These are phyloP conservation scores for Rhododendron griersonianum DNA, from an alignment of 148 eudicot species.

Conservation along the genomic window DNA sequence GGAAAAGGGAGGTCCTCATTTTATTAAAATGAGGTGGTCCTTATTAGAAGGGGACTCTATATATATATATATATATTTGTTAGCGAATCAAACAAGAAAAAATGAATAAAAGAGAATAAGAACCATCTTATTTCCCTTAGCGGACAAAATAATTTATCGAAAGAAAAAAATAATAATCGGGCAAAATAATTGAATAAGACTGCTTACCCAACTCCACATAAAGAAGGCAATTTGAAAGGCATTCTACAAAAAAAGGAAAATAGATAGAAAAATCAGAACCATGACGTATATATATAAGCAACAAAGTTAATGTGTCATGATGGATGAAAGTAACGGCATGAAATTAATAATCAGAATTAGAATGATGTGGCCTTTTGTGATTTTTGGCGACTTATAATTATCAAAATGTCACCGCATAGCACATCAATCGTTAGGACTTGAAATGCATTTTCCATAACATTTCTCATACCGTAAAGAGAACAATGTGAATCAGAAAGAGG, in stretches of 20 bases:
- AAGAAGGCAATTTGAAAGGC: slow-evolving; percentile 36
- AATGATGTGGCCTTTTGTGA: not conserved
- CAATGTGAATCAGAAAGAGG: slow-evolving; percentile 38
- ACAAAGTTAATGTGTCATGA: not conserved
- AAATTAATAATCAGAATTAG: not conserved
- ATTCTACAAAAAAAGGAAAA: slow-evolving; percentile 16
- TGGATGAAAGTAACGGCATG: not conserved
- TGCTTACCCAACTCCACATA: slow-evolving; percentile 23
- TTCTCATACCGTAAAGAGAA: slow-evolving; percentile 39
- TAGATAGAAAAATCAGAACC: not conserved
- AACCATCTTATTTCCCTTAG: no score
- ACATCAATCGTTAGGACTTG: not conserved
- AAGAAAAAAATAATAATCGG: no score
- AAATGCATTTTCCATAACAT: not conserved
- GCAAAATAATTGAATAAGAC: not conserved
- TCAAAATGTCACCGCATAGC: not conserved
- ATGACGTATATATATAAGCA: not conserved
- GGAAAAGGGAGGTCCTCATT: no score
- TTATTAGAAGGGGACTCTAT: no score
- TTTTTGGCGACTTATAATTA: not conserved
- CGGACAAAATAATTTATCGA: no score
- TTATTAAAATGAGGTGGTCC: no score
- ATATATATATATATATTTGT: no score
- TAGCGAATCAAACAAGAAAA: not conserved
- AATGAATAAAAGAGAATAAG: not conserved